These are phyloP conservation scores for Pecoramyces ruminantium DNA, from an alignment of 192 early-diverging fungal genomes.

Conservation along the genomic window DNA sequence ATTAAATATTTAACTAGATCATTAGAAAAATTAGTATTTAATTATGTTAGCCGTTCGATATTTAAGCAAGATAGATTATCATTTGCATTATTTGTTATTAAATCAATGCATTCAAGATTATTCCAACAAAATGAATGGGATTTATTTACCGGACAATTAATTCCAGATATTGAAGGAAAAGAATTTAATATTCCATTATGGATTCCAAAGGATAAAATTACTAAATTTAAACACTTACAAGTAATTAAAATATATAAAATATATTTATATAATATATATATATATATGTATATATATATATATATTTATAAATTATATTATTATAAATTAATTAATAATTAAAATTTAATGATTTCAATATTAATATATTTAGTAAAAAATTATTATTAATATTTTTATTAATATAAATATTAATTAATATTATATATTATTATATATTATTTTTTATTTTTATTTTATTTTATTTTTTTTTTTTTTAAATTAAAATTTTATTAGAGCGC, in stretches of 20 bases:
- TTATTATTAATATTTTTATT: too few species aligned
- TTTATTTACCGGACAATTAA: constrained; percentile 18
- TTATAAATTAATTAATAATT: too few species aligned
- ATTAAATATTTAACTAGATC: constrained; percentile 17
- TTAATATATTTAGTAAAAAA: too few species aligned
- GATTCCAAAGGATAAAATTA: constrained; percentile 19
- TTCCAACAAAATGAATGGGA: constrained; percentile 31
- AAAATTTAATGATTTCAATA: too few species aligned
- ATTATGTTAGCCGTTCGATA: constrained; percentile 11
- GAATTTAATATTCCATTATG: constrained; percentile 16
- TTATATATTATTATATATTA: too few species aligned
- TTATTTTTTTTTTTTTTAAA: too few species aligned
- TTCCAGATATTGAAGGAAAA: constrained; percentile 9
- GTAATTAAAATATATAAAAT: background rate
- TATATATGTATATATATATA: background rate
- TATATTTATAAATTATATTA: too few species aligned
- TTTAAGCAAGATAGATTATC: constrained; percentile 33
- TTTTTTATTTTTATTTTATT: too few species aligned
- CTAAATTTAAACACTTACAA: constrained; percentile 7
- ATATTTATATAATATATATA: background rate
- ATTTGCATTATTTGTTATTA: constrained; percentile 27
- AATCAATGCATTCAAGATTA: constrained; percentile 13
- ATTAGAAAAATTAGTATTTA: constrained; percentile 18
- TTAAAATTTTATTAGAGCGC: too few species aligned
- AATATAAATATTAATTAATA: too few species aligned